Base-by-base conservation (phyloP, 176 grass and related monocot genomes). In the Carex cristatella region DNA sequence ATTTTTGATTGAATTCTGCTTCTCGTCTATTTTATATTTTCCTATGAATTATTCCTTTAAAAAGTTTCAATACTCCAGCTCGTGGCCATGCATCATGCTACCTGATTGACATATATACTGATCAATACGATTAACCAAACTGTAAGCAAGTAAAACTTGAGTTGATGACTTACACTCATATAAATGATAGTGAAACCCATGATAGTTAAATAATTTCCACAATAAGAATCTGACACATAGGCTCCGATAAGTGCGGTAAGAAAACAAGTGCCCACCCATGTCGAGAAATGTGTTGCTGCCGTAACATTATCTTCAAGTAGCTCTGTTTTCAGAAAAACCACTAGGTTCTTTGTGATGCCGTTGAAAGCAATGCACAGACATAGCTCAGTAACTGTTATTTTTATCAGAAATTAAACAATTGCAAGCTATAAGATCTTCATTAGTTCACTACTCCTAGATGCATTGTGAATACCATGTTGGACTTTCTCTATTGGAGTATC, bases 231-330 rank as follows among this genome's bases (percentile, higher is more conserved):
- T 46, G 94, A 91, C 65, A 97, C 61, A 69, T 88, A 60, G 4
- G 94, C 94, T 84, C 94, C 94, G 48, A 97, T 54, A 48, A 97
- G 82, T 58, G 94, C 81, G 48, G 89, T 87, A n/a, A 97, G 74
- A 33, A 90, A 97, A 84, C 86, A 91, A 60, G 91, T 90, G 28
- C 94, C 94, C 87, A 88, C 69, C 91, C 91, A 97, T 58, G 87
- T 93, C 2, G 91, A 87, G 35, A 88, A 84, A 84, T 90, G 89
- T 88, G 86, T 85, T 48, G 91, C 94, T 30, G 94, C 91, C 0
- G 72, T 57, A 40, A 86, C 88, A 79, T 91, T 97, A 54, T 81
- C 92, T 73, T 97, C 89, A 30, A 87, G 89, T 59, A 97, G 79
- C 27, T 83, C 81, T 42, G 66, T 91, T 85, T 85, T 89, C 15